These are phyloP conservation scores for Paramecium caudatum DNA, from an alignment of 73 alveolate species.

Conservation along the genomic window DNA sequence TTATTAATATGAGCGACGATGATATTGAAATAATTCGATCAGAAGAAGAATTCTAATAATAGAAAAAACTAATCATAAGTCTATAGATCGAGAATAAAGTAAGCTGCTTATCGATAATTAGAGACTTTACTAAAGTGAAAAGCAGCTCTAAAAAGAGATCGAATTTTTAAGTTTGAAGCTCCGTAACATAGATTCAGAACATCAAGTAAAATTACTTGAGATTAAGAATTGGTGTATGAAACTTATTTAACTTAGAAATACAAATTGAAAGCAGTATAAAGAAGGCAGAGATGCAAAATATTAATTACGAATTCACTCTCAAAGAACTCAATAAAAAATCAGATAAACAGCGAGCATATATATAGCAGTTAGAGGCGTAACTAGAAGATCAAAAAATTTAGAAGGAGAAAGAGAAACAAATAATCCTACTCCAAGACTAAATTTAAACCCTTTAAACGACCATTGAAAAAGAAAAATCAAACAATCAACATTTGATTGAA, in stretches of 20 bases:
- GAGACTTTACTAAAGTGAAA: conserved; percentile 19
- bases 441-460: background rate
- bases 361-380: background rate
- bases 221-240: background rate
- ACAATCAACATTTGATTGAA: background rate
- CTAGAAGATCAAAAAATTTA: background rate
- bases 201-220: background rate
- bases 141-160: background rate
- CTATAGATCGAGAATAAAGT: conserved; percentile 7
- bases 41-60: conserved; percentile 13
- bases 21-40: conserved; percentile 30
- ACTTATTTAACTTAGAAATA: background rate
- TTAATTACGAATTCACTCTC: background rate
- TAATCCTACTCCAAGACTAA: background rate
- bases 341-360: background rate
- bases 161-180: background rate
- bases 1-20: conserved; percentile 58
- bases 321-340: background rate
- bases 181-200: background rate
- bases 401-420: background rate
- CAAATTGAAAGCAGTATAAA: background rate
- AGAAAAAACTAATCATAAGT: conserved; percentile 15
- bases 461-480: background rate
- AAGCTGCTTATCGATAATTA: background rate
- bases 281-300: background rate